Conservation (phyloP, 768 basidiomycete genomes). For the Cyathus striatus region DNA sequence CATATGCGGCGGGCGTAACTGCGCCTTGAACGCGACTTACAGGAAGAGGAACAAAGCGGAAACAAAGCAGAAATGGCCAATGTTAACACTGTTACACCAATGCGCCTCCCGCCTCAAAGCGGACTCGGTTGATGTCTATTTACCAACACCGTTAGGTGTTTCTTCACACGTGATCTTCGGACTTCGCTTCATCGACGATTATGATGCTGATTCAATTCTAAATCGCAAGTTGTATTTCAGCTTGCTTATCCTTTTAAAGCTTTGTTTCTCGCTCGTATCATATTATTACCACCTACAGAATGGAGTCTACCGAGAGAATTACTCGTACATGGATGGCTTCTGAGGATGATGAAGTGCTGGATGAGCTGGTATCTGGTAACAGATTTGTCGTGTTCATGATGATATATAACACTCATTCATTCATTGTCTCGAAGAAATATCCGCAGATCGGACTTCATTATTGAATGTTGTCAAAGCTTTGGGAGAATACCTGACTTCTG, state of each 20-base stretch:
- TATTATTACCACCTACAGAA: too few relatives aligned
- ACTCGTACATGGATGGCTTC: slow-evolving; percentile 73
- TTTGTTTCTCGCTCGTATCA: too few relatives aligned
- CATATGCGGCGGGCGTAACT: slow-evolving; percentile 26
- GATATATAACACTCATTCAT: too few relatives aligned
- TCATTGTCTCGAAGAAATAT: slow-evolving; percentile 46
- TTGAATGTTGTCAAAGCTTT: slow-evolving; percentile 81
- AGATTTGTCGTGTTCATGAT: too few relatives aligned
- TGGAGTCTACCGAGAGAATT: slow-evolving; percentile 39
- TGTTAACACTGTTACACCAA: background rate
- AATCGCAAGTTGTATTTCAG: too few relatives aligned
- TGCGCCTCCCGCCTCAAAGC: too few relatives aligned
- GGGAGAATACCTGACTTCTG: slow-evolving; percentile 83
- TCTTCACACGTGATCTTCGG: background rate
- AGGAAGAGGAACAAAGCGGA: too few relatives aligned
- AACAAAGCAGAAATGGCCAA: background rate
- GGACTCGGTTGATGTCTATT: too few relatives aligned
- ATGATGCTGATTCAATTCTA: too few relatives aligned
- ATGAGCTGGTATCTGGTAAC: slow-evolving; percentile 56
- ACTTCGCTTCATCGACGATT: too few relatives aligned
- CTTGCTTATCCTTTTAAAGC: too few relatives aligned
- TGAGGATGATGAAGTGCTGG: slow-evolving; percentile 53
- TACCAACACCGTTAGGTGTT: too few relatives aligned
- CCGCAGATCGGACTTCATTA: slow-evolving; percentile 52
- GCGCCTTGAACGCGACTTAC: slow-evolving; percentile 5